Percentiles rank a stretch among this genome's conserved stretches.
Conservation (phyloP, 176 grass and related monocot species). For the Chloris gayana region DNA sequence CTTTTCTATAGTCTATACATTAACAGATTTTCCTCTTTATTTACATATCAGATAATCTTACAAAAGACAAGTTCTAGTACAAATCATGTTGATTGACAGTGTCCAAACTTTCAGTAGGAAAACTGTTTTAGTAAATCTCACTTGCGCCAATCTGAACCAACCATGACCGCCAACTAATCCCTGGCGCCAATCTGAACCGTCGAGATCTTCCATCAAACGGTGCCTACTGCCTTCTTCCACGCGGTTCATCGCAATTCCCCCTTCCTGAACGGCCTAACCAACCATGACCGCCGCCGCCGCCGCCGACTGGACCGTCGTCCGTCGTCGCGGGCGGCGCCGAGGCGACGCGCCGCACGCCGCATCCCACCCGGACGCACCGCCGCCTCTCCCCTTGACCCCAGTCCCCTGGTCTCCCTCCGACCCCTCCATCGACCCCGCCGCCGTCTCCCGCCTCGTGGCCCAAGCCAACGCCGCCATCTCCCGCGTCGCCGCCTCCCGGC, state of each 20-base stretch:
- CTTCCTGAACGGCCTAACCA: too few relatives aligned
- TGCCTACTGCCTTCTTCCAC: background rate
- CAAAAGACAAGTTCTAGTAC: too few relatives aligned
- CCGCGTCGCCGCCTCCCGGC: conserved; percentile 45
- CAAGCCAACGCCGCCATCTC: conserved; percentile 48
- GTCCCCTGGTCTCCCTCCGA: conserved; percentile 53
- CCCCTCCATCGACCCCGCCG: conserved; percentile 47
- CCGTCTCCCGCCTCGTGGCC: conserved; percentile 42
- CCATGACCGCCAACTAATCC: background rate
- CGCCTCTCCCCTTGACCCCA: conserved; percentile 19
- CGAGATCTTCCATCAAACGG: background rate
- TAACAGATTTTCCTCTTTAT: too few relatives aligned
- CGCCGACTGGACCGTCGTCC: conserved; percentile 52
- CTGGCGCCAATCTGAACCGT: background rate
- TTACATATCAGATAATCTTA: too few relatives aligned
- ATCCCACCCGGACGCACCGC: background rate
- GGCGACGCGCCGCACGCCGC: background rate
- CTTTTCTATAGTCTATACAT: too few relatives aligned
- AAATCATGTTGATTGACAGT: too few relatives aligned
- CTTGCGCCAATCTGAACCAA: background rate
- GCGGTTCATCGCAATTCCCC: background rate
- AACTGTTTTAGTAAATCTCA: background rate
- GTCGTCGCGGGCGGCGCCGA: conserved; percentile 16
- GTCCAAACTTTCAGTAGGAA: too few relatives aligned
- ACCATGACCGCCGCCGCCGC: conserved; percentile 26